Evolutionary conservation across 495 filamentous ascomycete genomes (phyloP).

Genomic region (Aspergillus ostianus): DNA sequence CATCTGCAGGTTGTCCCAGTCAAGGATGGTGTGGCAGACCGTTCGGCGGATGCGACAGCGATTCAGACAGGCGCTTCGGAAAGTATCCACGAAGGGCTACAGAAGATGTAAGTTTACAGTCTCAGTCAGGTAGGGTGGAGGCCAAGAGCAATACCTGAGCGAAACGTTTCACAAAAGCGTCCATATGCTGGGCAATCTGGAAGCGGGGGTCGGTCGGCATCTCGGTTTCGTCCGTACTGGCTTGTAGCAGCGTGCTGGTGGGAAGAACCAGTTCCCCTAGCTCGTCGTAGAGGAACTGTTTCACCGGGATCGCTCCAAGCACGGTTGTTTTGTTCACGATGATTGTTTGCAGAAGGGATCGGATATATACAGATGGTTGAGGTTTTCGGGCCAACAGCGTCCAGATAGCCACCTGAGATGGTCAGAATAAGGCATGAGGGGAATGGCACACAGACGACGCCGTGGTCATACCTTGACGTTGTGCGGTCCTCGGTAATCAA

Average conservation of each 20-base stretch:
- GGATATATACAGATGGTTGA: slow-evolving; percentile 79
- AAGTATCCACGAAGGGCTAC: slow-evolving; percentile 77
- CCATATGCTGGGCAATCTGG: slow-evolving; percentile 72
- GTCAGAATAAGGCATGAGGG: slow-evolving; percentile 31
- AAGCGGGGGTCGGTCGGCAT: slow-evolving; percentile 73
- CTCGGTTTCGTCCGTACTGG: slow-evolving; percentile 71
- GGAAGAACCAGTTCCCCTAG: slow-evolving; percentile 74
- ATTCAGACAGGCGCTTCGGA: slow-evolving; percentile 83
- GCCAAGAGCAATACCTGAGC: slow-evolving; percentile 47
- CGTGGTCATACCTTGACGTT: slow-evolving; percentile 50
- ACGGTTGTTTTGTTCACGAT: slow-evolving; percentile 69
- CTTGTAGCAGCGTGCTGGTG: slow-evolving; percentile 65
- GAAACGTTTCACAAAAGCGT: slow-evolving; percentile 72
- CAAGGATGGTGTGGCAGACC: slow-evolving; percentile 73
- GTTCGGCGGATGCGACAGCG: slow-evolving; percentile 80
- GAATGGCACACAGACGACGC: background rate
- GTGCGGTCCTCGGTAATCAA: slow-evolving; percentile 65
- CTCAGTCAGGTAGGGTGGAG: background rate
- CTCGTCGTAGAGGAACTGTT: slow-evolving; percentile 76
- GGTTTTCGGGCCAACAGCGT: slow-evolving; percentile 75
- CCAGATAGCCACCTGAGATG: slow-evolving; percentile 55
- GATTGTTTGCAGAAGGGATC: slow-evolving; percentile 73
- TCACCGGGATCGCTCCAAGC: slow-evolving; percentile 63
- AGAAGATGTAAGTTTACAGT: slow-evolving; percentile 14
- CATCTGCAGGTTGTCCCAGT: slow-evolving; percentile 82